These are phyloP conservation scores for Prunus mume DNA, from an alignment of 306 rosid genomes.

Conservation along the genomic window DNA sequence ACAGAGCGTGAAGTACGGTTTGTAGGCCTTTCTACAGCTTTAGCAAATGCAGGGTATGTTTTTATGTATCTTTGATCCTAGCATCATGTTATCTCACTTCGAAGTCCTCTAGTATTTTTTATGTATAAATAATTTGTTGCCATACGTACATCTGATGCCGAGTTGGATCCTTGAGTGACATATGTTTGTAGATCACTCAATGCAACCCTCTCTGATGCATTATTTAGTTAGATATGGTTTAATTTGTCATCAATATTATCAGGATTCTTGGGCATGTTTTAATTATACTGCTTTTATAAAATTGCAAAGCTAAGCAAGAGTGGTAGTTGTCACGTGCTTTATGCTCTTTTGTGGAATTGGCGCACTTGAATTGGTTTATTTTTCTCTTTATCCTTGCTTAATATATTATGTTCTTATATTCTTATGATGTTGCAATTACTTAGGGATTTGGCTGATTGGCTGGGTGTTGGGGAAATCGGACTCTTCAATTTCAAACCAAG, in stretches of 20 bases:
- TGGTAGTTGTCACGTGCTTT: background rate
- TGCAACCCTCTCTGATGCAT: background rate
- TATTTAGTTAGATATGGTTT: background rate
- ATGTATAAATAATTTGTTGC: background rate
- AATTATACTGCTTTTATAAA: background rate
- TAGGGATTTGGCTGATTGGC: slow-evolving; percentile 96
- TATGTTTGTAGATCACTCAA: background rate
- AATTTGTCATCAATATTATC: background rate
- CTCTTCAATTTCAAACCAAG: slow-evolving; percentile 99
- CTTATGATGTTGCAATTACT: slow-evolving; percentile 20
- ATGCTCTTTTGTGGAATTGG: background rate
- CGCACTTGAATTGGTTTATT: background rate
- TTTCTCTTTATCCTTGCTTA: background rate
- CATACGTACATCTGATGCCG: background rate
- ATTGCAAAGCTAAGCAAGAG: background rate
- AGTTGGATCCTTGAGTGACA: background rate
- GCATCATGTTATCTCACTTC: slow-evolving; percentile 1
- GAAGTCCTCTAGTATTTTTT: background rate
- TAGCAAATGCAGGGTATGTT: slow-evolving; percentile 93
- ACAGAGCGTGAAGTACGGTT: slow-evolving; percentile 89
- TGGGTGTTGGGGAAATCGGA: slow-evolving; percentile 93
- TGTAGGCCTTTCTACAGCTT: slow-evolving; percentile 92
- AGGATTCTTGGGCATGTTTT: background rate
- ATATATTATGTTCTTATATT: slow-evolving; percentile 2
- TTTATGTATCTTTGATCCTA: background rate